phyloP scores from a whole-genome alignment of 2,329 filamentous ascomycete species.

The Talaromyces piceae region DNA sequence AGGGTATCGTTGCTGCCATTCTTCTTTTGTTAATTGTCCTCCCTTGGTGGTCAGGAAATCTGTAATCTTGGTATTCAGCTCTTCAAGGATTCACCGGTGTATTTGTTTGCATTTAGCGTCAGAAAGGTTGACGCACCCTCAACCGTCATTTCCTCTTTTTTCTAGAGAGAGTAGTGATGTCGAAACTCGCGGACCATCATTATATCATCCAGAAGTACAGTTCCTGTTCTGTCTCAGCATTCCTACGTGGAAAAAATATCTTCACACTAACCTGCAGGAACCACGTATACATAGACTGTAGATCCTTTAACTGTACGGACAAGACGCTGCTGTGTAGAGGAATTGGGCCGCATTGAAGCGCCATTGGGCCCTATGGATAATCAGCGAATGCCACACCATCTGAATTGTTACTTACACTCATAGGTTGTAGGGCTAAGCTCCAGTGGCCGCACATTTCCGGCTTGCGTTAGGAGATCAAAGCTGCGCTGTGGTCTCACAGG shows the following conservation, averaged over 20 bases:
- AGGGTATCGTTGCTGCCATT: neutral
- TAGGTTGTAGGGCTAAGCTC: constrained; percentile 15
- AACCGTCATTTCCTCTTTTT: constrained; percentile 14
- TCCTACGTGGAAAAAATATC: neutral
- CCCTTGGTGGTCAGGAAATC: neutral
- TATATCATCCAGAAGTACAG: constrained; percentile 14
- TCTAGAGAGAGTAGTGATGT: constrained; percentile 18
- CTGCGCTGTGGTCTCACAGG: constrained; percentile 9
- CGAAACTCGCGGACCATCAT: constrained; percentile 19
- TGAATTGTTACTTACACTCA: constrained; percentile 9
- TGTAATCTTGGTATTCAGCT: neutral
- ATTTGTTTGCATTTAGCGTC: neutral
- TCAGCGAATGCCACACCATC: neutral
- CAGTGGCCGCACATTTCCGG: constrained; percentile 14
- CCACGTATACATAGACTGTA: neutral
- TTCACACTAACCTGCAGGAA: neutral
- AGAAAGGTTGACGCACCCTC: neutral
- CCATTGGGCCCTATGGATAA: neutral
- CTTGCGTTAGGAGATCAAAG: constrained; percentile 15
- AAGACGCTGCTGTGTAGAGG: neutral
- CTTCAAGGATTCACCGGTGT: neutral
- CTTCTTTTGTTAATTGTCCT: neutral
- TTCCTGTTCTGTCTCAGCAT: constrained; percentile 8
- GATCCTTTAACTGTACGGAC: neutral
- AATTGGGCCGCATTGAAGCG: constrained; percentile 10